Conservation (phyloP, 1,284 basidiomycete genomes). For the Trichosporon asahii region DNA sequence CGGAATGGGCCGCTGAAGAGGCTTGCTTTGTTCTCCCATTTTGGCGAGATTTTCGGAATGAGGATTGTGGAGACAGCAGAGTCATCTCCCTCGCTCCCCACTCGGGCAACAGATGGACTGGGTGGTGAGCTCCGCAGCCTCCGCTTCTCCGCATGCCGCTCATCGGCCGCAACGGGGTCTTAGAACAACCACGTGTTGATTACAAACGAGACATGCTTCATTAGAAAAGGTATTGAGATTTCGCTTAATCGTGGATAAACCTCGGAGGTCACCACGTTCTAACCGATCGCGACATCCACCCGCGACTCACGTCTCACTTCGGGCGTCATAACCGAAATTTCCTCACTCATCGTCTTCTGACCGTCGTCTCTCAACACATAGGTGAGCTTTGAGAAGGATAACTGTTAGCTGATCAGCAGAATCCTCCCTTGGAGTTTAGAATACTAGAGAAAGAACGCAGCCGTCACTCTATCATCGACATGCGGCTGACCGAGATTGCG, state of each 20-base stretch:
- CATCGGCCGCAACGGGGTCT: neutral
- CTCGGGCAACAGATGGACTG: neutral
- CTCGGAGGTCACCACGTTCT: neutral
- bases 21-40: constrained; percentile 14
- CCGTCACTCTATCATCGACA: neutral
- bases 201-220: neutral
- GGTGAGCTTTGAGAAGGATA: neutral
- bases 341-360: neutral
- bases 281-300: neutral
- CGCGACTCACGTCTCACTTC: neutral
- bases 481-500: constrained; percentile 38
- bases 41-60: neutral
- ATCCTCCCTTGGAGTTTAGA: constrained; percentile 5
- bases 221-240: neutral
- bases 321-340: neutral
- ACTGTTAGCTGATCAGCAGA: neutral
- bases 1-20: constrained; percentile 56
- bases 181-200: neutral
- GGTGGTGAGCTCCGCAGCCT: neutral
- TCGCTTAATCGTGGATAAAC: neutral
- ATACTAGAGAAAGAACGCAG: neutral
- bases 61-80: neutral
- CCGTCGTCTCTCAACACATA: neutral
- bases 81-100: neutral
- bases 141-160: neutral